Evolutionary conservation across 1,284 basidiomycete genomes (phyloP), one percentile per base, ranked within the genome.

Genomic region (Irpex lacteus): DNA sequence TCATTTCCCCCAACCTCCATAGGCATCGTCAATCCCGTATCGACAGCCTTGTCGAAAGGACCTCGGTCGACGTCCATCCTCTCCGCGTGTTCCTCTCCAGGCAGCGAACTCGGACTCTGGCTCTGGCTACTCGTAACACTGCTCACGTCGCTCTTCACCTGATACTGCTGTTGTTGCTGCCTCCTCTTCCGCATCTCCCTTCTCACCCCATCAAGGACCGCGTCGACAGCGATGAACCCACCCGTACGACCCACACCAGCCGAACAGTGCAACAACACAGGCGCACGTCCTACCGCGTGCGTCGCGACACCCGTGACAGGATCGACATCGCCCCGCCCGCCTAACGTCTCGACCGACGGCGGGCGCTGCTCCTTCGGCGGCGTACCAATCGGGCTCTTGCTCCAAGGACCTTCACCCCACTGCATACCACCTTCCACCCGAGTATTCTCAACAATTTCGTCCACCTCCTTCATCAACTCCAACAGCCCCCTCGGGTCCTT

Each of bases 161-260:
- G 69, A 21, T 34, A 34, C 32, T 34, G 32, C 32, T 34, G 32
- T 5, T 34, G 32, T 2, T 13, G 40, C n/a, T 47, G 40, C 40
- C 40, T 47, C 13, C 70, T 68, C 66, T 74, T 81, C 64, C 78
- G 75, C 71, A 90, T 71, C 74, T 95, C 92, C 49, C 84, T 77
- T 65, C 86, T 80, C 2, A 97, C 79, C 0, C 86, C 90, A 71
- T 96, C 94, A 52, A 96, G 78, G 47, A 96, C 82, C 1, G 95
- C 90, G 75, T 96, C 94, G 3, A 96, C 86, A 9, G 92, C 87
- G 72, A 98, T 95, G 75, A 93, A 98, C 49, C 92, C 93, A 26
- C 95, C 95, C 0, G 96, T 98, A 47, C 95, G 84, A 0, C 95
- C 95, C 3, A 97, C 94, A 13, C 95, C 95, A 0, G 95, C 95